phyloP scores from a whole-genome alignment of 2,329 filamentous ascomycete species.

The Cladophialophora psammophila region DNA sequence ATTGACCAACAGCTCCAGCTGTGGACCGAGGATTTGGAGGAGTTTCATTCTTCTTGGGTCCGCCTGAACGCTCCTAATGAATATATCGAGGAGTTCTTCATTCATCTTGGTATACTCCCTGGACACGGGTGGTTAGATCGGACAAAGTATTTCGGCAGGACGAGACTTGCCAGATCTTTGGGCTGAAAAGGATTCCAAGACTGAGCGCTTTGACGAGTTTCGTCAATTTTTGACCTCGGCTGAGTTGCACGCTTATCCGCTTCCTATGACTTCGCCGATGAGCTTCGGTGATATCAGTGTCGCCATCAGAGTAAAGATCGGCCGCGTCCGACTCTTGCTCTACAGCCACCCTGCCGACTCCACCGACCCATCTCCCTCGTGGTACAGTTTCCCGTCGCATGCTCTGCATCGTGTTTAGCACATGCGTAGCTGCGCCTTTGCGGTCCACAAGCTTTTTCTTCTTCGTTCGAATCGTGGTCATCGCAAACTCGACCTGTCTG shows the following conservation, averaged over 20 bases:
- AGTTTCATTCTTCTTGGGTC: too few species aligned
- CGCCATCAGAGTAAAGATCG: background rate
- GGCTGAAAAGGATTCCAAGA: slow-evolving; percentile 21
- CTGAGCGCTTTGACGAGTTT: slow-evolving; percentile 25
- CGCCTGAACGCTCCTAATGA: too few species aligned
- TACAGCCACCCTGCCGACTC: slow-evolving; percentile 6
- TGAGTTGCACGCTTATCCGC: slow-evolving; percentile 26
- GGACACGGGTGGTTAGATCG: too few species aligned
- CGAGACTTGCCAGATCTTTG: slow-evolving; percentile 32
- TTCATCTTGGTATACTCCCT: too few species aligned
- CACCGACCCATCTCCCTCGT: slow-evolving; percentile 10
- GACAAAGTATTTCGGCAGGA: too few species aligned
- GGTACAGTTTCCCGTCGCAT: background rate
- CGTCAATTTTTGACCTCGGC: slow-evolving; percentile 24
- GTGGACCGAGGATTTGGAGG: too few species aligned
- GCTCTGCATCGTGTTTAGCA: slow-evolving; percentile 23
- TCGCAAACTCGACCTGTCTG: slow-evolving; percentile 11
- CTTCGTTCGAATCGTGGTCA: slow-evolving; percentile 30
- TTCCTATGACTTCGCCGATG: slow-evolving; percentile 2
- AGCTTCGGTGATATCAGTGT: background rate
- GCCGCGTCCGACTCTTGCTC: background rate
- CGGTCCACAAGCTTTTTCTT: slow-evolving; percentile 22
- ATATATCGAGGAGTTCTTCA: too few species aligned
- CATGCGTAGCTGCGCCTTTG: slow-evolving; percentile 20
- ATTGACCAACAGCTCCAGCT: too few species aligned